Percentiles rank a stretch among this genome's conserved stretches.
These are phyloP conservation scores for Ophiosphaerella korrae DNA, from an alignment of 2,329 filamentous ascomycete genomes.

Conservation along the genomic window DNA sequence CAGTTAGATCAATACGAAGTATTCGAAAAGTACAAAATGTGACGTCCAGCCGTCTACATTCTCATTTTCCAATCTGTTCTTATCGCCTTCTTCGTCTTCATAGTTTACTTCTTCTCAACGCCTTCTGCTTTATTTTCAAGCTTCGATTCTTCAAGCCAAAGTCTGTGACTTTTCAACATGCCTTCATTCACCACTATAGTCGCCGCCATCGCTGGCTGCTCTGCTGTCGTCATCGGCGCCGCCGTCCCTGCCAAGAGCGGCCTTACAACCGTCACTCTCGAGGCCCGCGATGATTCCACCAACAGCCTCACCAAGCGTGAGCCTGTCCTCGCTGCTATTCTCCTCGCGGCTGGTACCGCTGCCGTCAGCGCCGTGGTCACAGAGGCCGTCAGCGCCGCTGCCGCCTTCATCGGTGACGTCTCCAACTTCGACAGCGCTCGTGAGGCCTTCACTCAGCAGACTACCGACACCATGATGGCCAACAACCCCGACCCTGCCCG, in stretches of 20 bases:
- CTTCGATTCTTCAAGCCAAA: conserved; percentile 3
- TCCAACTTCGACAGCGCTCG: conserved; percentile 6
- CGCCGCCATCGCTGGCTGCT: conserved; percentile 4
- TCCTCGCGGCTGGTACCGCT: conserved; percentile 9
- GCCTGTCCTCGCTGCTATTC: conserved; percentile 6
- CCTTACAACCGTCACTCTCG: not conserved
- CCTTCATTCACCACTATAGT: conserved; percentile 10
- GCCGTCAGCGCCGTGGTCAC: conserved; percentile 10
- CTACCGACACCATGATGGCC: conserved; percentile 7
- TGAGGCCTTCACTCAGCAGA: conserved; percentile 10
- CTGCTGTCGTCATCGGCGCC: conserved; percentile 7
- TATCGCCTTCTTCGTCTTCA: not conserved
- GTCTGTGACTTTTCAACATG: conserved; percentile 10
- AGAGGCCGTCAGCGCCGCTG: conserved; percentile 2
- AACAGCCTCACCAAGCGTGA: conserved; percentile 5
- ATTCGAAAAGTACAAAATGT: not conserved
- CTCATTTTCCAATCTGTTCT: not conserved
- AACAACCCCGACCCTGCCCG: conserved; percentile 6
- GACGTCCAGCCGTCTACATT: not conserved
- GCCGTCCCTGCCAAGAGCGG: conserved; percentile 2
- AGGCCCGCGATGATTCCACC: not conserved
- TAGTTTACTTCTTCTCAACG: not conserved
- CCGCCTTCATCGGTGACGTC: conserved; percentile 8
- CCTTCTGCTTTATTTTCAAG: not conserved
- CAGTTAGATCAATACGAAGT: not conserved